Evolutionary conservation across 164 flowering plant species (phyloP).

Genomic region (Brasenia schreberi): DNA sequence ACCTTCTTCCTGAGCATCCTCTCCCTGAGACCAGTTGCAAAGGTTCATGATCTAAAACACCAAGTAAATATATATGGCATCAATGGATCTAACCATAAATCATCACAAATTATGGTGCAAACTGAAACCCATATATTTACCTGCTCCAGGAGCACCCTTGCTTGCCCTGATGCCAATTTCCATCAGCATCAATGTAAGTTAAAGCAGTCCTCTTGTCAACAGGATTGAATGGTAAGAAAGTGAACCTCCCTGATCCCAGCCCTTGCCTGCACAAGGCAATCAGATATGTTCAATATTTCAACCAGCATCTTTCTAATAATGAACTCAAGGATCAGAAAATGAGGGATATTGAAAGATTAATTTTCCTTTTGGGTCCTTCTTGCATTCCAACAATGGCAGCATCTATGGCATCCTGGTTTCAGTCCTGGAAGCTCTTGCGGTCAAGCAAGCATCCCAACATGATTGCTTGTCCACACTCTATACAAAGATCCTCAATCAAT

Average conservation of each 20-base stretch:
- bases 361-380: conserved; percentile 33
- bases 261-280: conserved; percentile 16
- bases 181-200: conserved; percentile 25
- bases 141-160: conserved; percentile 39
- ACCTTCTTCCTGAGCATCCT: conserved; percentile 23
- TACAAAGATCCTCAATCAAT: conserved; percentile 9
- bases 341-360: too few species aligned
- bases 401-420: conserved; percentile 39
- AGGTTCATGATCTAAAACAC: too few species aligned
- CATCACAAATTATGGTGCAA: too few species aligned
- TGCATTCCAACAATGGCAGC: conserved; percentile 33
- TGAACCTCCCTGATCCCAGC: conserved; percentile 27
- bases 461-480: conserved; percentile 26
- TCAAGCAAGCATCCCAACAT: conserved; percentile 19
- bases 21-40: conserved; percentile 29
- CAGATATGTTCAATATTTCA: not conserved
- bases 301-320: too few species aligned
- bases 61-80: too few species aligned
- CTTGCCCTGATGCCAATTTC: conserved; percentile 33
- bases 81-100: too few species aligned
- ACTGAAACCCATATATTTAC: too few species aligned
- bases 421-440: conserved; percentile 29
- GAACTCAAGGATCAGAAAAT: too few species aligned
- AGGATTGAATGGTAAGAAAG: conserved; percentile 31
- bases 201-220: conserved; percentile 35